Evolutionary conservation across 495 filamentous ascomycete species (phyloP).

Genomic region (Aspergillus bertholletiae): DNA sequence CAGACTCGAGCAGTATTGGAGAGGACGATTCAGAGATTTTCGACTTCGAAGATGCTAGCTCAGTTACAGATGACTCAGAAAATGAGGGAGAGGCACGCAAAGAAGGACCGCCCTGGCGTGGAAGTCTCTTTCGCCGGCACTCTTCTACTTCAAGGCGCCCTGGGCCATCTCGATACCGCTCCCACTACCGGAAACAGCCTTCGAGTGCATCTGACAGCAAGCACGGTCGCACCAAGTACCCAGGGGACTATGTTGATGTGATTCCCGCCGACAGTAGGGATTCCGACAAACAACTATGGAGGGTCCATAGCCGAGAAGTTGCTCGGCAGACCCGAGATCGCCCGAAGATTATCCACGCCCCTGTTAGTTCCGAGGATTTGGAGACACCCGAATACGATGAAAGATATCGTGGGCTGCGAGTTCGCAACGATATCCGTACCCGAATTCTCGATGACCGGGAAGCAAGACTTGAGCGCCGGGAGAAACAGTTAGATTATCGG

Average conservation of each 20-base stretch:
- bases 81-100: slow-evolving; percentile 1
- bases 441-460: slow-evolving; percentile 30
- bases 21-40: slow-evolving; percentile 15
- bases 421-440: slow-evolving; percentile 24
- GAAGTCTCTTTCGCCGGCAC: slow-evolving; percentile 16
- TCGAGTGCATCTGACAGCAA: neutral
- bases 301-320: slow-evolving; percentile 1
- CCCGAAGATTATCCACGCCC: slow-evolving; percentile 17
- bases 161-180: slow-evolving; percentile 6
- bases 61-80: slow-evolving; percentile 12
- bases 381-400: slow-evolving; percentile 20
- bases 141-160: slow-evolving; percentile 8
- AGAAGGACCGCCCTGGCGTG: slow-evolving; percentile 9
- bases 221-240: slow-evolving; percentile 3
- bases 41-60: slow-evolving; percentile 7
- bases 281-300: neutral
- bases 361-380: slow-evolving; percentile 12
- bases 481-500: slow-evolving; percentile 19
- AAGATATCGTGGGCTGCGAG: slow-evolving; percentile 5
- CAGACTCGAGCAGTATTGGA: slow-evolving; percentile 13
- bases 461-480: slow-evolving; percentile 23
- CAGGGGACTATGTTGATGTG: slow-evolving; percentile 11
- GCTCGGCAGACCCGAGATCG: slow-evolving; percentile 11
- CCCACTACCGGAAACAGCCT: slow-evolving; percentile 17
- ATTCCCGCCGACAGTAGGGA: slow-evolving; percentile 11